Evolutionary conservation across 257 asterid species (phyloP), one percentile per base, ranked within the genome.

Genomic region (Solanum raphanifolium): DNA sequence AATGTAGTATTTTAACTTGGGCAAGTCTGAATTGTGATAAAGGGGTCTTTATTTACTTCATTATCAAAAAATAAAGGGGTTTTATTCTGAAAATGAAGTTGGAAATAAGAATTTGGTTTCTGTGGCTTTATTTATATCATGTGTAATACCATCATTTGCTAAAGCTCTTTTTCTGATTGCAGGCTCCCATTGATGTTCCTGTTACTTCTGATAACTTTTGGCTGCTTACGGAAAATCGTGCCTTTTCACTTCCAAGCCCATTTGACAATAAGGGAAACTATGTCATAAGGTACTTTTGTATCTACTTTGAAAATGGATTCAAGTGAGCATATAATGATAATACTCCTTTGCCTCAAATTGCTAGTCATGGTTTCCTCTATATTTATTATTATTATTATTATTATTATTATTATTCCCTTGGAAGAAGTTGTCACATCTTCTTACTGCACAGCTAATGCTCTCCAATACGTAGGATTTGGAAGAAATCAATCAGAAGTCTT

Each of bases 161-260:
- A 36, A 21, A 29, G 16, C 69, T 81, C 41, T 41, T 20, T 38
- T 88, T 69, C 85, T 86, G 60, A 88, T 36, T 90, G 93, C 95
- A 97, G 99, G 96, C 99, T 84, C 99, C 99, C 32, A 78, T 97
- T 86, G 92, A 92, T 86, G 94, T 94, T 72, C 98, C 98, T 68
- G 99, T 97, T 90, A 90, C 99, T 89, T 94, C 98, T 69, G 99
- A 97, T 88, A 94, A 93, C 86, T 97, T 97, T 94, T 95, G 94
- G 96, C 92, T 97, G 79, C 99, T 97, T 88, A 92, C 98, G 2
- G 66, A 93, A 90, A 91, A 88, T 23, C 98, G 88, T 85, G 94
- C 98, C 84, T 88, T 94, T 68, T 91, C 98, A 89, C 90, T 95
- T 78, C 99, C 98, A 35, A 95, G 95, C 90, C 99, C 99, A 13